These are phyloP conservation scores for Talaromyces sp. DNA, from an alignment of 2,329 filamentous ascomycete species.

Conservation along the genomic window DNA sequence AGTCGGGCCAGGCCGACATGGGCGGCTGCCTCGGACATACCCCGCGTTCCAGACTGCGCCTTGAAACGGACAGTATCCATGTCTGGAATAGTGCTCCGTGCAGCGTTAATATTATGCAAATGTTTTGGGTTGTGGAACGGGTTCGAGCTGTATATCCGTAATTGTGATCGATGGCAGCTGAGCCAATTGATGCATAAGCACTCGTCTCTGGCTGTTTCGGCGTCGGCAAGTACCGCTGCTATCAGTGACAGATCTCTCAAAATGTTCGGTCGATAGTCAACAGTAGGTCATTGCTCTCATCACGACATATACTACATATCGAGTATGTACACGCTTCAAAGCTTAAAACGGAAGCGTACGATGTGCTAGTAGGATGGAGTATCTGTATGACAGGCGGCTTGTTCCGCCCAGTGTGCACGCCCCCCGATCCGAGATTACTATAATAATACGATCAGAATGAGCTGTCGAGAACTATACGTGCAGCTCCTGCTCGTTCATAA, in stretches of 20 bases:
- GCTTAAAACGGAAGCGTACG: not conserved
- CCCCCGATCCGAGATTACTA: not conserved
- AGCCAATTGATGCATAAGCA: not conserved
- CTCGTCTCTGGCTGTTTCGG: not conserved
- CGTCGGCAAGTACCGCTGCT: not conserved
- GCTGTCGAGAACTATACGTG: not conserved
- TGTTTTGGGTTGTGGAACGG: not conserved
- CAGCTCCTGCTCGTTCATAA: not conserved
- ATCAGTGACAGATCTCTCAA: not conserved
- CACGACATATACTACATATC: not conserved
- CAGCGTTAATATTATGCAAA: not conserved
- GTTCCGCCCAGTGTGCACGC: not conserved
- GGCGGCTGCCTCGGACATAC: not conserved
- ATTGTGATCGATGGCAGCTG: not conserved
- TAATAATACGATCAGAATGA: not conserved
- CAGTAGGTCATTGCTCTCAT: not conserved
- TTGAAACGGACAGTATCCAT: not conserved
- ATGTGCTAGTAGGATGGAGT: not conserved
- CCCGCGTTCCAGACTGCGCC: not conserved
- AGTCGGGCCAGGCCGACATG: not conserved
- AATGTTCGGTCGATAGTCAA: too few relatives aligned
- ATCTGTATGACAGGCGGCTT: slow-evolving; percentile 1
- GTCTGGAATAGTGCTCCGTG: not conserved
- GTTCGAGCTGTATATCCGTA: not conserved
- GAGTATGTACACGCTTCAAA: not conserved